Evolutionary conservation across 2,329 filamentous ascomycete species (phyloP), one percentile per base, ranked within the genome.

Genomic region (Penicillium frequentans): DNA sequence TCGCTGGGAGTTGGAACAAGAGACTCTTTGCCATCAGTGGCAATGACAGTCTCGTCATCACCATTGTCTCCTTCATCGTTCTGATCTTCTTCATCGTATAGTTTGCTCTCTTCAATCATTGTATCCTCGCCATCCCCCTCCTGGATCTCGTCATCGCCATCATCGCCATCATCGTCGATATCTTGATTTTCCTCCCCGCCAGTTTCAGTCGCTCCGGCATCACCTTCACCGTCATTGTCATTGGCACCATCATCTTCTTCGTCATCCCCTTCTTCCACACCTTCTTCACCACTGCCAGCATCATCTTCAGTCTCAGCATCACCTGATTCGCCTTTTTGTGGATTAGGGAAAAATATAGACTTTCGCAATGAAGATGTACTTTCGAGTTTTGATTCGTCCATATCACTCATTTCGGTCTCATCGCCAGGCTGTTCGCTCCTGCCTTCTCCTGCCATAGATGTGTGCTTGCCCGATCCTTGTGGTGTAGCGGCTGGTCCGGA

Each of bases 381-480:
- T 16, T 67, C 62, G 4, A 70, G 57, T 39, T 68, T 71, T 37
- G 70, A 67, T n/a, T 73, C 73, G 45, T 75, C 72, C 10, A 86
- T 82, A 59, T 90, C 87, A 52, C 86, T 89, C 0, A 90, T 76
- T 60, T 89, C 87, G 66, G 86, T 89, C 70, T 90, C 87, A 54
- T 89, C 86, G 0, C 84, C 86, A 42, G 6, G 35, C n/a, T 29
- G 55, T 9, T 44, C 54, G 37, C 23, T 47, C 43, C 42, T 23
- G 21, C 23, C 42, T 50, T 56, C 52, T 3, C 52, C 60, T 16
- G 27, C 11, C n/a, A 29, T 10, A 23, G 56, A 5, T 1, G n/a
- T 29, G 29, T 59, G 54, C 19, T 64, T 63, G 10, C 14, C 23
- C 6, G 53, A 14, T 8, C 45, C 64, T 24, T 56, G 54, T n/a